A percentile compares a stretch with the other conserved stretches of the same genome.
phyloP scores from a whole-genome alignment of 169 alveolate genomes.

The Plasmodium relictum region DNA sequence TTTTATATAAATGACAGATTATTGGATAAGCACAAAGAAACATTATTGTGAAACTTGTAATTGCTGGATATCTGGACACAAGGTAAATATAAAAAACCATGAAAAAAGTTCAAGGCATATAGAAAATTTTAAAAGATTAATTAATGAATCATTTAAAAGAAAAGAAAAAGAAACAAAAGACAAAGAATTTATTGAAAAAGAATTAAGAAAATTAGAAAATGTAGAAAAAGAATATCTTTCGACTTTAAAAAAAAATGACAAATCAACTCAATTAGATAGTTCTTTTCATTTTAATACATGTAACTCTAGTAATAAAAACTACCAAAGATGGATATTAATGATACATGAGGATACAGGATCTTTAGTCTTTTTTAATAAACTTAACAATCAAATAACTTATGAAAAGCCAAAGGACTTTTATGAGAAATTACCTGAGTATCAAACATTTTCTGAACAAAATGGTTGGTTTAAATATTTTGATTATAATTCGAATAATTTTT shows the following conservation, averaged over 20 bases:
- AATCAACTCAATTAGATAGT: neutral
- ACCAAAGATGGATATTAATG: slow-evolving; percentile 40
- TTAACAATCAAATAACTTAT: slow-evolving; percentile 29
- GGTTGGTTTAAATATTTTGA: slow-evolving; percentile 76
- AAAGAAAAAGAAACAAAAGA: slow-evolving; percentile 73
- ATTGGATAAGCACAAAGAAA: slow-evolving; percentile 75
- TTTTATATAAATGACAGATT: slow-evolving; percentile 52
- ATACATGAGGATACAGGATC: slow-evolving; percentile 68
- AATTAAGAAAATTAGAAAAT: slow-evolving; percentile 61
- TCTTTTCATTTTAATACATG: neutral
- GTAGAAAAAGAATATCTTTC: slow-evolving; percentile 50
- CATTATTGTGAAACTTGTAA: slow-evolving; percentile 77
- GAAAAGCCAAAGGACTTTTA: slow-evolving; percentile 45
- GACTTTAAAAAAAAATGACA: slow-evolving; percentile 31
- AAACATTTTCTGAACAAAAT: slow-evolving; percentile 61
- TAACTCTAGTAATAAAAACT: neutral
- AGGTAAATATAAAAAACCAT: slow-evolving; percentile 70
- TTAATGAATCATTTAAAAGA: slow-evolving; percentile 67
- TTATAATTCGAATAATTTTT: slow-evolving; percentile 45
- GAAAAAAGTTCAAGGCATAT: slow-evolving; percentile 69
- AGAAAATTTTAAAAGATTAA: slow-evolving; percentile 45
- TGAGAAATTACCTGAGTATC: slow-evolving; percentile 21
- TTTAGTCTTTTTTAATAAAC: slow-evolving; percentile 33
- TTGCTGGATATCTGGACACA: slow-evolving; percentile 76
- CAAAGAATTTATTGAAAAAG: slow-evolving; percentile 60